Evolutionary conservation across 2,329 filamentous ascomycete species (phyloP), one percentile per base, ranked within the genome.

Genomic region (Phyllosticta citriasiana): DNA sequence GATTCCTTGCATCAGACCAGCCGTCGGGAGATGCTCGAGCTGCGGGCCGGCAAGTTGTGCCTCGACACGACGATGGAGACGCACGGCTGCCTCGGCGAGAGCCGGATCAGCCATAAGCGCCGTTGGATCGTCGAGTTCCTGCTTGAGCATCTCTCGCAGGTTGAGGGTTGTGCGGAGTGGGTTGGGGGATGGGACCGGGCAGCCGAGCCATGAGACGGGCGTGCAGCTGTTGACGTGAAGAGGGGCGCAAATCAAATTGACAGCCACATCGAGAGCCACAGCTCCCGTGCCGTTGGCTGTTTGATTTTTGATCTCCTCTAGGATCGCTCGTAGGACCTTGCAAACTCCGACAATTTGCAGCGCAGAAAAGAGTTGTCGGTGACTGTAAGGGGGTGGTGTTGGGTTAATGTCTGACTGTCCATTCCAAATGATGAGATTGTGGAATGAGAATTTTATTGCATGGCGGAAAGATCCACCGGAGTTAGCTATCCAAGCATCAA

Each of bases 181-280:
- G 10, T 64, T 50, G n/a, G 69, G 64, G 16, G 67, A 64, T 19
- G 70, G 65, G 10, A 70, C 67, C 0, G 68, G 55, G 47, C 69
- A 72, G 24, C 65, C 65, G 8, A 71, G 63, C 73, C 72, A 75
- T 12, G 70, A 67, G 26, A 74, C 64, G 1, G 68, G 58, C 16
- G 76, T 64, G 2, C 70, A 67, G 60, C 71, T 76, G 69, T 73
- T 70, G 64, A 68, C 69, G 30, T 70, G 75, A 62, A 67, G 75
- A 67, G 88, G 87, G 0, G 87, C 84, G 68, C 88, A 89, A 9
- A 92, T 78, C 7, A 92, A 76, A 0, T 86, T 83, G 2, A 82
- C 83, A 2, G 83, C 87, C 9, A 91, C 79, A 66, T 92, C 89
- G 60, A 91, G 82, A 0, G 83, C 84, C 4, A 86, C 76, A 60